These are phyloP conservation scores for barrel medic (Medicago truncatula) DNA, from an alignment of 306 rosid species.

Conservation along the genomic window MtrunA17r5.0-ANR NC_053044.1:43633501-43634000, in stretches of 20 bases:
- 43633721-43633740: slow-evolving; percentile 61
- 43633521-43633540: slow-evolving; percentile 69
- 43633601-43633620: slow-evolving; percentile 36
- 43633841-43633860: slow-evolving; percentile 38
- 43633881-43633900: not conserved
- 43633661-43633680: slow-evolving; percentile 71
- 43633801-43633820: not conserved
- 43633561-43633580: slow-evolving; percentile 66
- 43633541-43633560: slow-evolving; percentile 68
- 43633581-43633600: slow-evolving; percentile 2
- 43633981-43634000: not conserved
- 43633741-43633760: slow-evolving; percentile 82
- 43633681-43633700: not conserved
- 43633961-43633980: not conserved
- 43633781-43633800: slow-evolving; percentile 7
- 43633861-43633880: not conserved
- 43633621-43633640: slow-evolving; percentile 68
- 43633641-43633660: slow-evolving; percentile 80
- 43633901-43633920: not conserved
- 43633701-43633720: slow-evolving; percentile 71
- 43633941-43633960: slow-evolving; percentile 3
- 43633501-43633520: not conserved
- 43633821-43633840: not conserved
- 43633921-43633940: not conserved
- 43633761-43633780: slow-evolving; percentile 23